phyloP scores from a whole-genome alignment of 306 rosid species.

The Inga oerstediana region DNA sequence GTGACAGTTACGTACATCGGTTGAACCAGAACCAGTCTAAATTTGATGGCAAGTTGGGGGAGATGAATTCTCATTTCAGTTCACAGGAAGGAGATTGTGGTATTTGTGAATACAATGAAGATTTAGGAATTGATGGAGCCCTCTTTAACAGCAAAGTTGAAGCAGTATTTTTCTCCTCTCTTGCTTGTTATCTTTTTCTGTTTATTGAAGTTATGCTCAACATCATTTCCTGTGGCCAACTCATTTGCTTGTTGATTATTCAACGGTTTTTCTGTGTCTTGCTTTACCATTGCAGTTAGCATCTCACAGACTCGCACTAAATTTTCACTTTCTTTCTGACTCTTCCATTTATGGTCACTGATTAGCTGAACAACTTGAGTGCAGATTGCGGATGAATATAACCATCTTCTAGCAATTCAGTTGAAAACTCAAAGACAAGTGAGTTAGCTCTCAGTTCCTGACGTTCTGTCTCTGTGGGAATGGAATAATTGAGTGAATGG shows the following conservation, averaged over 20 bases:
- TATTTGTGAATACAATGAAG: slow-evolving; percentile 62
- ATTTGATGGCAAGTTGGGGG: slow-evolving; percentile 73
- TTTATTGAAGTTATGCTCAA: slow-evolving; percentile 4
- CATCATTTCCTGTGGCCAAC: slow-evolving; percentile 14
- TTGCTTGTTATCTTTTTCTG: background rate
- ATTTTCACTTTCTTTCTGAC: background rate
- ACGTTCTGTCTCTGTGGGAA: slow-evolving; percentile 16
- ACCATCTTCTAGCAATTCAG: slow-evolving; percentile 85
- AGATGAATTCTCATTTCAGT: slow-evolving; percentile 52
- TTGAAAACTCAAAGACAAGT: slow-evolving; percentile 93
- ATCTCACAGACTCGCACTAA: background rate
- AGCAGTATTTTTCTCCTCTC: slow-evolving; percentile 55
- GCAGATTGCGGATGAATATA: slow-evolving; percentile 94
- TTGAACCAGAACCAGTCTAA: slow-evolving; percentile 90
- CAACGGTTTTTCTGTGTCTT: slow-evolving; percentile 18
- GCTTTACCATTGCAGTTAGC: slow-evolving; percentile 26
- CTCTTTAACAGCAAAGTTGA: slow-evolving; percentile 92
- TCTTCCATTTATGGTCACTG: slow-evolving; percentile 28
- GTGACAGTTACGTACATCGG: slow-evolving; percentile 85
- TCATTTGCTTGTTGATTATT: slow-evolving; percentile 3
- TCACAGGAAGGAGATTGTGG: slow-evolving; percentile 75
- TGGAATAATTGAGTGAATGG: slow-evolving; percentile 23
- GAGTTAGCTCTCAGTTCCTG: slow-evolving; percentile 34
- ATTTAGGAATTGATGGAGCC: slow-evolving; percentile 76
- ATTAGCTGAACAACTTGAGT: slow-evolving; percentile 40